Evolutionary conservation across 1,284 basidiomycete species (phyloP), one percentile per base, ranked within the genome.

Genomic region (Puccinia triticina): DNA sequence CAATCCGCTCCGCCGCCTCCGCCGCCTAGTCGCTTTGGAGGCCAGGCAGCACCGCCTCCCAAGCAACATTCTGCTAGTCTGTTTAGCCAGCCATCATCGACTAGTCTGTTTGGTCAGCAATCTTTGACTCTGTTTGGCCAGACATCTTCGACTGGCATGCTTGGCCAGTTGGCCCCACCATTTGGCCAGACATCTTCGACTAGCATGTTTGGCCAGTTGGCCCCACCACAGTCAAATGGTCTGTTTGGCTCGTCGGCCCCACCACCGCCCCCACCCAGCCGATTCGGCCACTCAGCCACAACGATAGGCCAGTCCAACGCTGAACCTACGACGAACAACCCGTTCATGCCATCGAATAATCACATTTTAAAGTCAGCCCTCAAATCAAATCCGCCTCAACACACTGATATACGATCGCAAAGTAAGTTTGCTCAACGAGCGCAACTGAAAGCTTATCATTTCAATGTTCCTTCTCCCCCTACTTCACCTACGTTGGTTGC

Each of bases 301-400:
- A 43, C 29, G 10, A 7, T 18, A 1, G 34, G 5, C 61, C 29
- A 21, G 8, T 32, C 64, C 18, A 43, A 34, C 14, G 23, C 34
- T 40, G 18, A 66, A 18, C 64, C 37, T 21, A 66, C 37, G n/a
- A 66, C 37, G 0, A 66, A 66, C 64, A 66, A 66, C 64, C 64
- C 64, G 21, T 66, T 66, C 21, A 43, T 37, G 8, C 3, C 48
- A n/a, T 21, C 34, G 2, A 26, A 23, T 40, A 66, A 11, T 32
- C 21, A 66, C 10, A 18, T n/a, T n/a, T n/a, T 66, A n/a, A 66
- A 66, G 34, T 16, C 64, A 18, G 7, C 16, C 37, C 37, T 66
- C 18, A 66, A 66, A 32, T 43, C 64, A 32, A 66, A 37, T 34
- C 11, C 48, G 14, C 59, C 59, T 61, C 26, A 61, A 1, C 48